Base-by-base conservation (phyloP, 495 filamentous ascomycete species). In the Ascodesmis nigricans region DNA sequence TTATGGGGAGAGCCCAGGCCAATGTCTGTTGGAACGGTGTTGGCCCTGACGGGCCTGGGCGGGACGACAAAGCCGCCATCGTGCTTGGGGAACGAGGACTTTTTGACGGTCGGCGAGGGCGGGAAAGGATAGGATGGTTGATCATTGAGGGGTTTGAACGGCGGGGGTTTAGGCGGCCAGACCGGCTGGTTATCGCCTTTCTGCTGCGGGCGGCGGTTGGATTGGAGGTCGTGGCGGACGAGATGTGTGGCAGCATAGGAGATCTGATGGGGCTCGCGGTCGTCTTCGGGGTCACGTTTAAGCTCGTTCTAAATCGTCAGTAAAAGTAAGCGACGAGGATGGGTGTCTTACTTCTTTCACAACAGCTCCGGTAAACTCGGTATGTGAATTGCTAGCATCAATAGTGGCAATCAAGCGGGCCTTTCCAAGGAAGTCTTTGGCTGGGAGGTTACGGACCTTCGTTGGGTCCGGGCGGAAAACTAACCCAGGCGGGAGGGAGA, bases 41-140 rank as follows among this genome's bases (percentile, higher is more conserved):
- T 46, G 22, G 35, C 45, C 10, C 43, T 35, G 11, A 25, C 34
- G 25, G 43, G 43, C 19, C 45, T 46, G 11, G 43, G 29, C 21
- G 42, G 29, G 20, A 42, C 14, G 20, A 46, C 45, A 42, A 78
- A 80, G 42, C 66, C 63, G 56, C 93, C 87, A n/a, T 22, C 87
- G 87, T 5, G 87, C 87, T 28, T 87, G 87, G n/a, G 87, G 95
- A 20, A 87, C 87, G 3, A 87, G 87, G 62, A 97, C 92, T 31
- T 84, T 65, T 53, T 81, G 83, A 40, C 83, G 75, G 41, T 68
- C 67, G 24, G 35, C 36, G 24, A 41, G 43, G 11, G 40, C 21
- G 22, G 37, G 16, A 23, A 9, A n/a, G n/a, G n/a, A n/a, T n/a
- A n/a, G n/a, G n/a, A n/a, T n/a, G n/a, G n/a, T n/a, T n/a, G n/a